Conservation (phyloP, 2,329 filamentous ascomycete species). For the Colletotrichum sp. region DNA sequence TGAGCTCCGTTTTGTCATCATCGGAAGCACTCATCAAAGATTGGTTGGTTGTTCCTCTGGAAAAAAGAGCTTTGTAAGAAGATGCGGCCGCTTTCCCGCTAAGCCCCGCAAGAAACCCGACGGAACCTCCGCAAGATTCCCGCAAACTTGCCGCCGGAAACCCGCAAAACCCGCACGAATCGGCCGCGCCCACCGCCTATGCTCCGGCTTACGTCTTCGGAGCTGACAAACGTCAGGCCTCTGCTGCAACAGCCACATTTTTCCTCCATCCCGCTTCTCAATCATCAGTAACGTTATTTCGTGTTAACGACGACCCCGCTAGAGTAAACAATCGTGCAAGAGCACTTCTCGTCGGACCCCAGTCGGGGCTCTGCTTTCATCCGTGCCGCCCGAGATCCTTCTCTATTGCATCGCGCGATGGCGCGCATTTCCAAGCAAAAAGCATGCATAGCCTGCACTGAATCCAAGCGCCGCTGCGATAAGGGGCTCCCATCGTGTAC, state of each 20-base stretch:
- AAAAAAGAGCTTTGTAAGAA: background rate
- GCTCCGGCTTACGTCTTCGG: background rate
- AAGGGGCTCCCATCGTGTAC: slow-evolving; percentile 34
- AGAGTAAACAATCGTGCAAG: background rate
- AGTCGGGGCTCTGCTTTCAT: background rate
- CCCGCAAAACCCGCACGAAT: slow-evolving; percentile 18
- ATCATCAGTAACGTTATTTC: background rate
- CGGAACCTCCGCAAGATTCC: background rate
- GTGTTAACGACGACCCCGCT: background rate
- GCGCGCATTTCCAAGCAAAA: slow-evolving; percentile 23
- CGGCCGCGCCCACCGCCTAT: background rate
- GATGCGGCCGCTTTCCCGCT: background rate
- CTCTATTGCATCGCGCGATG: background rate
- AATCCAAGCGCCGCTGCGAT: slow-evolving; percentile 40
- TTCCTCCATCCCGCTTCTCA: background rate
- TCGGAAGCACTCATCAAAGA: background rate
- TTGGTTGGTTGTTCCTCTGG: fast-evolving
- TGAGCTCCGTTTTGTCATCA: background rate
- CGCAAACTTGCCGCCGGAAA: slow-evolving; percentile 18
- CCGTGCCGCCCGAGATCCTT: background rate
- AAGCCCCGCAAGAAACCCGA: background rate
- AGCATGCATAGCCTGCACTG: slow-evolving; percentile 38
- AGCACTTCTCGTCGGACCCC: background rate
- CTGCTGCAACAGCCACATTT: background rate
- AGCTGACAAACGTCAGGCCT: background rate